phyloP scores from a whole-genome alignment of 768 basidiomycete species.

The Xerocomus spinulosus region DNA sequence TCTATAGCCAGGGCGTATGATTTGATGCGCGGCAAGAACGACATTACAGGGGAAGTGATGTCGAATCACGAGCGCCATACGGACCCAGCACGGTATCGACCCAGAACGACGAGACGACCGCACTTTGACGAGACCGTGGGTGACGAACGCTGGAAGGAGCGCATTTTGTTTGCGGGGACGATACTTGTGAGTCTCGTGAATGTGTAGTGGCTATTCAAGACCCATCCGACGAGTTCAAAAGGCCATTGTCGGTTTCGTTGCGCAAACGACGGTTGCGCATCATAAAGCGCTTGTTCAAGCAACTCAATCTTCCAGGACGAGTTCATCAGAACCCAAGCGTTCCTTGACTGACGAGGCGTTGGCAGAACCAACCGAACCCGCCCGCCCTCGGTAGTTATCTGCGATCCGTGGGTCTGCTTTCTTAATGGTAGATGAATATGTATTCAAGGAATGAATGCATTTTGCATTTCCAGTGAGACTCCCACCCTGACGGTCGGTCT shows the following conservation, averaged over 20 bases:
- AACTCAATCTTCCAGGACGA: slow-evolving; percentile 1
- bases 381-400: slow-evolving; percentile 1
- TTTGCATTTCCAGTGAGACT: too few species aligned
- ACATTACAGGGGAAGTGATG: slow-evolving; percentile 16
- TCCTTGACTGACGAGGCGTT: slow-evolving; percentile 20
- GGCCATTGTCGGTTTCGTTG: slow-evolving; percentile 32
- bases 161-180: slow-evolving; percentile 52
- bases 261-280: slow-evolving; percentile 30
- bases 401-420: not conserved
- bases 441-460: not conserved
- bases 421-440: not conserved
- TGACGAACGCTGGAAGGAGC: slow-evolving; percentile 68
- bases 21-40: slow-evolving; percentile 46
- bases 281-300: slow-evolving; percentile 28
- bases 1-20: slow-evolving; percentile 69
- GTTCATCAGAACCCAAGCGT: slow-evolving; percentile 2
- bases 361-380: slow-evolving; percentile 11
- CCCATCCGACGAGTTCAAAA: not conserved
- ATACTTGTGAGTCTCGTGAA: slow-evolving; percentile 38
- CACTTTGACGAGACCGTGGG: slow-evolving; percentile 40
- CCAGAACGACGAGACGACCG: slow-evolving; percentile 35
- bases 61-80: slow-evolving; percentile 15
- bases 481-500: too few species aligned
- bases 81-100: slow-evolving; percentile 41
- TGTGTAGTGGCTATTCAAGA: not conserved